Evolutionary conservation across 2,329 filamentous ascomycete genomes (phyloP).

Genomic region (Elsinoe ampelina): DNA sequence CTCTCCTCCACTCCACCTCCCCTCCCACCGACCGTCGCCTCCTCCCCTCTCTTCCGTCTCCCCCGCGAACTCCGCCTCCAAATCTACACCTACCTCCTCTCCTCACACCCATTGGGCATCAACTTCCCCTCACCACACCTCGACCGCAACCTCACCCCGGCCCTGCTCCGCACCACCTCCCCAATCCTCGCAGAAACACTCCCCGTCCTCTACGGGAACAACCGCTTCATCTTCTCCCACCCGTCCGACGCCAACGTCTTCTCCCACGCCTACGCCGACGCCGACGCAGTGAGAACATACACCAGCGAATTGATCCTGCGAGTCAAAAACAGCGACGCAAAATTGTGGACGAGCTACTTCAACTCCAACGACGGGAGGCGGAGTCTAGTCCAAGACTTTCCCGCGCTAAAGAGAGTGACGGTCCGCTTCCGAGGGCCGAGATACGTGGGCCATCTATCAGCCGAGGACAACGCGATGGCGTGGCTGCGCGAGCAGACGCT

Average conservation of each 20-base stretch:
- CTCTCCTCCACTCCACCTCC: not conserved
- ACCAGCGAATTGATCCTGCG: constrained; percentile 22
- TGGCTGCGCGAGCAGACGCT: constrained; percentile 16
- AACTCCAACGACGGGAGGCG: constrained; percentile 23
- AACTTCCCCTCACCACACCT: constrained; percentile 23
- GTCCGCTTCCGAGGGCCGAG: constrained; percentile 26
- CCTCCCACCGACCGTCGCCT: constrained; percentile 24
- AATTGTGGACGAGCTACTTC: constrained; percentile 31
- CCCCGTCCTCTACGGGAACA: constrained; percentile 28
- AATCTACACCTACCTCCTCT: constrained; percentile 27
- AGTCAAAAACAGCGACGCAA: constrained; percentile 26
- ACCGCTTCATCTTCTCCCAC: constrained; percentile 28
- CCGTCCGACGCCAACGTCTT: constrained; percentile 32
- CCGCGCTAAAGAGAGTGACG: constrained; percentile 22
- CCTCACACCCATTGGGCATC: constrained; percentile 19
- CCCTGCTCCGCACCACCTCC: constrained; percentile 25
- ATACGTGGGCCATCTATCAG: constrained; percentile 21
- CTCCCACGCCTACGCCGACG: constrained; percentile 24
- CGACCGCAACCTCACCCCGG: constrained; percentile 20
- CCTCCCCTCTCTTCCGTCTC: constrained; percentile 26
- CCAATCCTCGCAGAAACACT: constrained; percentile 26
- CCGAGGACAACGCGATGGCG: constrained; percentile 15
- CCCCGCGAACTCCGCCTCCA: constrained; percentile 29
- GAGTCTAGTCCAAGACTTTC: constrained; percentile 27
- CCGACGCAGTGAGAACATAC: constrained; percentile 17